Percentiles rank a stretch among this genome's conserved stretches.
Conservation (phyloP, 2,329 filamentous ascomycete genomes). For the Clonostachys rosea region DNA sequence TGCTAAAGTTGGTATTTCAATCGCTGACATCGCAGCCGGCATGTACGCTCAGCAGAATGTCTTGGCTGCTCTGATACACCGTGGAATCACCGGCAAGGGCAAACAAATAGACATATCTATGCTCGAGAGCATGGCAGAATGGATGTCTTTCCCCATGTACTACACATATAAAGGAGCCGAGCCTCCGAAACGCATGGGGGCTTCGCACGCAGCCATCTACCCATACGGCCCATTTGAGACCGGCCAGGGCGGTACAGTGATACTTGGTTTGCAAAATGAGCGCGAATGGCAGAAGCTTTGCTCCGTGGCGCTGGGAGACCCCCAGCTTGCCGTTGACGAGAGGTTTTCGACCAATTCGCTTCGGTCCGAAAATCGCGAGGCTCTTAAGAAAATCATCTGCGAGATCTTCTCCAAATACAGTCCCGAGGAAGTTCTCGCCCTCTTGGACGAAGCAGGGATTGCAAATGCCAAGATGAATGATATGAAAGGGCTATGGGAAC, state of each 20-base stretch:
- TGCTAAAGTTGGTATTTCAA: constrained; percentile 47
- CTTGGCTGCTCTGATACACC: constrained; percentile 41
- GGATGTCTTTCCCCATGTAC: constrained; percentile 54
- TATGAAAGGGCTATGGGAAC: constrained; percentile 49
- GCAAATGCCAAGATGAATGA: constrained; percentile 52
- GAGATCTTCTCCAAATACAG: constrained; percentile 29
- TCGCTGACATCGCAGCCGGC: constrained; percentile 48
- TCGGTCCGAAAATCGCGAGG: constrained; percentile 38
- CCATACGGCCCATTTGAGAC: constrained; percentile 51
- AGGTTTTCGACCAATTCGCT: constrained; percentile 42
- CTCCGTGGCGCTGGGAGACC: constrained; percentile 33
- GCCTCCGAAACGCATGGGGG: constrained; percentile 37
- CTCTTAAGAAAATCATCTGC: constrained; percentile 38
- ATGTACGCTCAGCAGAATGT: constrained; percentile 49
- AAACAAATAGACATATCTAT: constrained; percentile 50
- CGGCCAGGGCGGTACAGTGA: constrained; percentile 39
- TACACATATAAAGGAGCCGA: constrained; percentile 41
- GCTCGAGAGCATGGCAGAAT: constrained; percentile 54
- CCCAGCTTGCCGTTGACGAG: constrained; percentile 32
- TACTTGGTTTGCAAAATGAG: constrained; percentile 55
- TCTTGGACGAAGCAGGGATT: constrained; percentile 41
- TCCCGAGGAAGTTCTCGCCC: constrained; percentile 30
- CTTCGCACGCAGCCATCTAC: constrained; percentile 49
- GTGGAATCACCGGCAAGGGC: constrained; percentile 40
- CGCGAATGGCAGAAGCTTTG: constrained; percentile 49